Conservation (phyloP, 2,329 filamentous ascomycete species). For the Dryadomyces sulphureus region DNA sequence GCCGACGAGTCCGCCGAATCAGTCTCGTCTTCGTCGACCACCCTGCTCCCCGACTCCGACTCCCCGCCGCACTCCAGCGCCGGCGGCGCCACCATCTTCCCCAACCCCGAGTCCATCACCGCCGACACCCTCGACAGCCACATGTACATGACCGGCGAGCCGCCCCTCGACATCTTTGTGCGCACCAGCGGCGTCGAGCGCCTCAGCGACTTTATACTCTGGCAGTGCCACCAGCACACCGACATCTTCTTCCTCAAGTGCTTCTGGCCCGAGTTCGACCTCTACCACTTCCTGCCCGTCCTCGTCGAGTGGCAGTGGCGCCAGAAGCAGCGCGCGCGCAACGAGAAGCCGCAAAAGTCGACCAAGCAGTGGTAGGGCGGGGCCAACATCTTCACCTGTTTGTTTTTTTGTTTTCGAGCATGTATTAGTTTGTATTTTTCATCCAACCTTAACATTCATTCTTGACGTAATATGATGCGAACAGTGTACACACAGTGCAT, state of each 20-base stretch:
- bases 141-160: constrained; percentile 74
- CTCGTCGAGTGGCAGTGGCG: constrained; percentile 77
- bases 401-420: background rate
- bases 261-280: constrained; percentile 89
- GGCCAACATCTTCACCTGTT: background rate
- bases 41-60: constrained; percentile 36
- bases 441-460: no score
- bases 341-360: constrained; percentile 25
- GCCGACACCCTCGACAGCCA: constrained; percentile 68
- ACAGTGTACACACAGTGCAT: no score
- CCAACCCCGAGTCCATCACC: constrained; percentile 78
- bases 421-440: no score
- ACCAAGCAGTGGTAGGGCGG: constrained; percentile 17
- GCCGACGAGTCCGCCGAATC: constrained; percentile 36
- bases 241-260: constrained; percentile 86
- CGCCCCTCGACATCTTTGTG: constrained; percentile 80
- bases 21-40: constrained; percentile 46
- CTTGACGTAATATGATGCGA: no score
- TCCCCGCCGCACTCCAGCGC: constrained; percentile 24
- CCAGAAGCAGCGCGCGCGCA: constrained; percentile 40
- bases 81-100: constrained; percentile 25
- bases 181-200: constrained; percentile 87
- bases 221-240: constrained; percentile 90
- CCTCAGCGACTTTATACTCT: constrained; percentile 95
- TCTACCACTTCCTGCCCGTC: constrained; percentile 87